These are phyloP conservation scores for Sapria himalayana DNA, from an alignment of 345 rosid genomes.

Conservation along the genomic window DNA sequence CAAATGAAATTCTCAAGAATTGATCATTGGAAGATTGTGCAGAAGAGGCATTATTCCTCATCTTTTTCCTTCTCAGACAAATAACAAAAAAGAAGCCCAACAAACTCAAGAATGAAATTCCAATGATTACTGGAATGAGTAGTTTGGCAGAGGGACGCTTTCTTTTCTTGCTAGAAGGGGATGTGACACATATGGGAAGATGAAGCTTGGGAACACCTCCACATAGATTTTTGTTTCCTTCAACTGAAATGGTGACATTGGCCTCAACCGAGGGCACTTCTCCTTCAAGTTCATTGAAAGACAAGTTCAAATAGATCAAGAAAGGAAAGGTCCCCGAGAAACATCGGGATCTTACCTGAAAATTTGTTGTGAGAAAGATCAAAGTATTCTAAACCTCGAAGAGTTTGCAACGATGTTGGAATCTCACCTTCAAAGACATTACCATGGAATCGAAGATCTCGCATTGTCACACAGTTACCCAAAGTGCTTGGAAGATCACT, in stretches of 20 bases:
- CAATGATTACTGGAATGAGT: conserved; percentile 4
- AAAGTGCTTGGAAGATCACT: conserved; percentile 13
- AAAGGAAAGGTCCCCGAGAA: conserved; percentile 5
- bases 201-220: conserved; percentile 5
- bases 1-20: conserved; percentile 11
- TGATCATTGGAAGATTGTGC: background rate
- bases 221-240: conserved; percentile 7
- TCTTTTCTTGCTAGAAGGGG: conserved; percentile 6
- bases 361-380: conserved; percentile 17
- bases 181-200: conserved; percentile 7
- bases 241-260: conserved; percentile 5
- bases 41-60: too few species aligned
- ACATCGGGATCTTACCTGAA: conserved; percentile 10
- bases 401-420: conserved; percentile 6
- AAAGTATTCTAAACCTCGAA: conserved; percentile 9
- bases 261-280: conserved; percentile 8
- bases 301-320: conserved; percentile 7
- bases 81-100: background rate
- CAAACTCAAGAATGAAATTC: background rate
- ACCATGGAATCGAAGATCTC: conserved; percentile 1
- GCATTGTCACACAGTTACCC: conserved; percentile 6
- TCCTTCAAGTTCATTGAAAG: conserved; percentile 9
- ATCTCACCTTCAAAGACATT: conserved; percentile 10
- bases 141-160: conserved; percentile 1
- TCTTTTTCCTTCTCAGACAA: too few species aligned